phyloP scores from a whole-genome alignment of 2,329 filamentous ascomycete species.

The Xylaria multiplex region DNA sequence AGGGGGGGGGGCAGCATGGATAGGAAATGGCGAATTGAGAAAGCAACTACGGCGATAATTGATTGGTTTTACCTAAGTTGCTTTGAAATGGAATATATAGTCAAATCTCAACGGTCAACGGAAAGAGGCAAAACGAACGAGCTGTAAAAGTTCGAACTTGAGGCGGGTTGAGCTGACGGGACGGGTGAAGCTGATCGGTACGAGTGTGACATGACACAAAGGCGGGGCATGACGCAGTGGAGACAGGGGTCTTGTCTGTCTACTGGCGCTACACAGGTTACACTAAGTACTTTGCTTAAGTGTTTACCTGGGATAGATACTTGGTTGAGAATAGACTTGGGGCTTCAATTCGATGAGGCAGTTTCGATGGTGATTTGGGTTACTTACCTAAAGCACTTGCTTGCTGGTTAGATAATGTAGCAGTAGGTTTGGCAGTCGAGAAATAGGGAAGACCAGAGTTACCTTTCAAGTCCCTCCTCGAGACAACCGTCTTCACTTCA shows the following conservation, averaged over 20 bases:
- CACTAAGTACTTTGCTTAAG: background rate
- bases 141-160: background rate
- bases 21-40: background rate
- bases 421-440: no score
- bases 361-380: background rate
- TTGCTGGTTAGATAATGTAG: no score
- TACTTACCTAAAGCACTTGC: no score
- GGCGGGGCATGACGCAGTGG: slow-evolving; percentile 37
- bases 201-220: background rate
- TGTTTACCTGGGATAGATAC: background rate
- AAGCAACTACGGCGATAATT: background rate
- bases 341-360: background rate
- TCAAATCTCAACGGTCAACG: no score
- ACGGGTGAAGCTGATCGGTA: no score
- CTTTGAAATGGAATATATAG: background rate
- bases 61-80: background rate
- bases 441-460: background rate
- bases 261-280: background rate
- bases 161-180: slow-evolving; percentile 12
- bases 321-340: background rate
- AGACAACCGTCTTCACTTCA: background rate
- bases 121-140: background rate
- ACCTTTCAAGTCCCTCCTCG: background rate
- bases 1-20: background rate
- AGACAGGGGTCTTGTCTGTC: slow-evolving; percentile 24